Evolutionary conservation across 352 stramenopile genomes (phyloP), one percentile per base, ranked within the genome.

Genomic region (Aphanomyces euteiches): DNA sequence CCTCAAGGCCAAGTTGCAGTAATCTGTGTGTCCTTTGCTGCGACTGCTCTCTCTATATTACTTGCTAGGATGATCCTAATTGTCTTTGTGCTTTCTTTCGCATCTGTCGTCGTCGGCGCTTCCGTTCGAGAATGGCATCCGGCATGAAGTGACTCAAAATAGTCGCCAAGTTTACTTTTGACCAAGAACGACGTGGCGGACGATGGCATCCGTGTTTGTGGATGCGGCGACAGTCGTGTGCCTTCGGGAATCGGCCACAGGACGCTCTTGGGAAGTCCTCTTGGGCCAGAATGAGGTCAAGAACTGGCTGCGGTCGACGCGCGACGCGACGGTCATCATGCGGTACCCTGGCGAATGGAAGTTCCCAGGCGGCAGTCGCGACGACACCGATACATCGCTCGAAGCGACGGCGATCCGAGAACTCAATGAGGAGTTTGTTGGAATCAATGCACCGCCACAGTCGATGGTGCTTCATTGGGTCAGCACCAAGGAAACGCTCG

Each of bases 1-100:
- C 78, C 85, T 99, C 38, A 96, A 98, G 79, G 73, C 77, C 47
- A 98, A 98, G 85, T 89, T 99, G 36, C 64, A 69, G 3, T 58
- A 69, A 13, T 40, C 17, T 61, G 17, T 37, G n/a, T 12, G 5
- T 3, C 19, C 50, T 2, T 58, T 19, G 50, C 15, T 19, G 17
- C 15, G 15, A 36, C 50, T 50, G 43, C 10, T n/a, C 43, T 50
- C 43, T n/a, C 10, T 50, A n/a, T n/a, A n/a, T 50, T 3, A 50
- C 43, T 3, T 50, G 10, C 43, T 50, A 50, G 10, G 17, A n/a
- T 50, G 17, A 50, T n/a, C 17, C 43, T 28, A 28, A 28, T 28
- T 28, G 28, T 28, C 28, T 28, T 28, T 28, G 28, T 28, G 28
- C 28, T 28, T 28, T 28, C 28, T 28, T 28, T 28, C 28, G 28